Conservation (phyloP, 129 eudicot species). For the Oenanthe sinensis region DNA sequence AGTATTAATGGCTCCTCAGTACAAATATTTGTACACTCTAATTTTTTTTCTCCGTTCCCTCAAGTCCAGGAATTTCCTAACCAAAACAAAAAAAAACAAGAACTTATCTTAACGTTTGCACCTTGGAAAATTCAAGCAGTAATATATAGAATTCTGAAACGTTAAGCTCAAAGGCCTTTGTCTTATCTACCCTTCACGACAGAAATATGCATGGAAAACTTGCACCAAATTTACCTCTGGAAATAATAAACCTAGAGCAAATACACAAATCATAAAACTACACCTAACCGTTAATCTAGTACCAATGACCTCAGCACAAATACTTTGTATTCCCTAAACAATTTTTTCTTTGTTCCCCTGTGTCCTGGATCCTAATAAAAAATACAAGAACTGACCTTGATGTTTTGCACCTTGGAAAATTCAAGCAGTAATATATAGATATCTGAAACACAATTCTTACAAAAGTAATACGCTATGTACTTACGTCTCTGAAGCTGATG, state of each 20-base stretch:
- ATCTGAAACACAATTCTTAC: constrained; percentile 15
- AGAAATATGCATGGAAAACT: neutral
- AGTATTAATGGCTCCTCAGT: neutral
- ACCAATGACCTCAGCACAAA: neutral
- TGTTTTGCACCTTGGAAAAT: neutral
- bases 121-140: neutral
- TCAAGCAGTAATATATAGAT: neutral
- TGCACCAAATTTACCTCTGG: neutral
- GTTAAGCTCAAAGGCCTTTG: neutral
- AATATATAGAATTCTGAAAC: constrained; percentile 1
- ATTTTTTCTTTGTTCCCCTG: neutral
- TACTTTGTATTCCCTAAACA: neutral
- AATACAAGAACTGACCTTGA: neutral
- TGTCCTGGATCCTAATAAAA: neutral
- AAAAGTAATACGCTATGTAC: constrained; percentile 15
- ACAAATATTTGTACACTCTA: neutral
- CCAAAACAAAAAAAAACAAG: neutral
- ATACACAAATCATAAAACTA: neutral
- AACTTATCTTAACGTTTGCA: neutral
- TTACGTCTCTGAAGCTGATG: constrained; percentile 95
- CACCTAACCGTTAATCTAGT: neutral
- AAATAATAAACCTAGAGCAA: neutral
- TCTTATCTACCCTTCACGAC: neutral
- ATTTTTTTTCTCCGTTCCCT: neutral
- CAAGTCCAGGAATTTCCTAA: neutral